These are phyloP conservation scores for Cryptosporidium ryanae DNA, from an alignment of 169 alveolate species.

Conservation along the genomic window DNA sequence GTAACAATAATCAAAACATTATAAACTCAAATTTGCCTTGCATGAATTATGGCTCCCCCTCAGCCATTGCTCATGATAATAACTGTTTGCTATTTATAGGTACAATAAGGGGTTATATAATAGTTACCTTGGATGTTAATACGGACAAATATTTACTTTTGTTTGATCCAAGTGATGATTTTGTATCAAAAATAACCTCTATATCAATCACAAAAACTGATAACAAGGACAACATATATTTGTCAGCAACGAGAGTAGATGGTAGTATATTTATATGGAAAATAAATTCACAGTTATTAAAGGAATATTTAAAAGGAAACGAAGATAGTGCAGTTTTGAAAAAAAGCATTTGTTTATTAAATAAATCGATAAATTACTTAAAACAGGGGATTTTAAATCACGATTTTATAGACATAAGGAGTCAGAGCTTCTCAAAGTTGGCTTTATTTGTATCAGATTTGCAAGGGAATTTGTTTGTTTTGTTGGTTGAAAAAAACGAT, in stretches of 20 bases:
- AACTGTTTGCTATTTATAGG: slow-evolving; percentile 56
- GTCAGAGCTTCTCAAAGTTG: slow-evolving; percentile 8
- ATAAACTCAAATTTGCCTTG: background rate
- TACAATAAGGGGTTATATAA: slow-evolving; percentile 21
- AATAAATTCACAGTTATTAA: background rate
- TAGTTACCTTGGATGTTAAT: slow-evolving; percentile 7
- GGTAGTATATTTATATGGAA: slow-evolving; percentile 47
- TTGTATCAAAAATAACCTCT: slow-evolving; percentile 43
- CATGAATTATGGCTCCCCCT: slow-evolving; percentile 23
- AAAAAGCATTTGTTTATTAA: background rate
- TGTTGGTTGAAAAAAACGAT: background rate
- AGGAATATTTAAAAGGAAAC: background rate
- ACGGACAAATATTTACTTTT: slow-evolving; percentile 1
- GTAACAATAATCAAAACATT: no score
- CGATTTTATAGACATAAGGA: slow-evolving; percentile 33
- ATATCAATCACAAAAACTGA: slow-evolving; percentile 13
- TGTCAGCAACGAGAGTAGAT: slow-evolving; percentile 25
- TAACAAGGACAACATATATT: slow-evolving; percentile 14
- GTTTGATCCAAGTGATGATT: slow-evolving; percentile 20
- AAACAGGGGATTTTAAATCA: slow-evolving; percentile 45
- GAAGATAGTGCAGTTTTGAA: background rate
- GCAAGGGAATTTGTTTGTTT: slow-evolving; percentile 43
- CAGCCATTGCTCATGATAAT: slow-evolving; percentile 39
- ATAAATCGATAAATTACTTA: slow-evolving; percentile 2
- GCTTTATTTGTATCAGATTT: slow-evolving; percentile 29